Evolutionary conservation across 345 rosid species (phyloP), one percentile per base, ranked within the genome.

Genomic region (Arabis hirsuta): DNA sequence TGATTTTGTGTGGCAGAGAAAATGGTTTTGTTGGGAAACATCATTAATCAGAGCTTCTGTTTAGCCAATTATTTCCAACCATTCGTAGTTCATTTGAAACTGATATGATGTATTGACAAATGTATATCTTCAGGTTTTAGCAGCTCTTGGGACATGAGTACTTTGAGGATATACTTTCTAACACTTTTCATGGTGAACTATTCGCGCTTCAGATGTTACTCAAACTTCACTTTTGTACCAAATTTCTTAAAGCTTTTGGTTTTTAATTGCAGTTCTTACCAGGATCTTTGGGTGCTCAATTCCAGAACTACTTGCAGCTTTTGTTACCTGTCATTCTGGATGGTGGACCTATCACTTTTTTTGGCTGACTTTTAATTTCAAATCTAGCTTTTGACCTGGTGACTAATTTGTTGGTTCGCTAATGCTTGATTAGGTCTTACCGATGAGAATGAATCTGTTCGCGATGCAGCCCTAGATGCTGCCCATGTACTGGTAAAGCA

Each of bases 361-460:
- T 43, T 66, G 52, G 29, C 43, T 27, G 41, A 72, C 57, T 57
- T 63, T 60, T 62, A 57, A 48, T 12, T 31, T 41, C 38, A 74
- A 12, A 55, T 16, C 57, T 44, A 13, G 66, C 55, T 79, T 42
- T 67, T 48, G 58, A 48, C 24, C 44, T 45, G 29, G 26, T 79
- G n/a, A 29, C 42, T 52, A 67, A 60, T 55, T 5, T 65, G 42
- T 34, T 85, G 50, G 62, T 46, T 51, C 12, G 2, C 70, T 55
- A 45, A 55, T 62, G 46, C 24, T 22, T 22, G 54, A 76, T 27
- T 82, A 95, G 99, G 99, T 76, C 97, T 95, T 58, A 96, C 98
- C 14, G 98, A 95, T 85, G 99, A 95, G 86, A 95, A 91, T 78
- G 99, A 95, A 80, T 91, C 99, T 71, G 99, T 95, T 39, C 96